Base-by-base conservation (phyloP, 2,329 filamentous ascomycete species). In the Coniochaeta ligniaria region DNA sequence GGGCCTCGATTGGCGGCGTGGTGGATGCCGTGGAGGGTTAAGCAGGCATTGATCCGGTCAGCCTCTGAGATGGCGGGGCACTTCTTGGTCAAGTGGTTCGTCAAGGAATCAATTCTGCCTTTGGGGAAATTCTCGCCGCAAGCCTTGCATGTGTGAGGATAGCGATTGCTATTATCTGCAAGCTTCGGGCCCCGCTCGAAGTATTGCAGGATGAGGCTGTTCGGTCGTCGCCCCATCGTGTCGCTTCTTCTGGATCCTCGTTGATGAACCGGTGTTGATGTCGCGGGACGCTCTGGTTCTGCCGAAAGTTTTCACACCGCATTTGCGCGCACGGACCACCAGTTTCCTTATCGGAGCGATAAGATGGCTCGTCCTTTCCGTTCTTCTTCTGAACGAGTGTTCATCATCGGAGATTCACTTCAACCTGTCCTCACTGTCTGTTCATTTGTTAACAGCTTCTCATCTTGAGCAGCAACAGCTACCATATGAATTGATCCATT, bases 61-160 rank as follows among this genome's bases (percentile, higher is more conserved):
- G 84, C 81, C 63, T 89, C 80, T 64, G 87, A 85, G 59, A 96
- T 87, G 59, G 88, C 89, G 45, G 90, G 90, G 72, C 93, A 97
- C 79, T 90, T 92, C 73, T 93, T 95, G 59, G 91, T 88, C 60
- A 96, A 82, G 71, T 97, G 93, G 63, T 83, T 87, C 50, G 86
- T 89, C 63, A 97, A 76, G 68, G 86, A 91, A 70, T 97, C 93
- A 69, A 91, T 89, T 63, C 93, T 86, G 63, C 93, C 93, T 72
- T 96, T 96, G 64, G 91, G 90, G 64, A 96, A 96, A 73, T 90
- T 89, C 75, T 95, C 90, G 66, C 91, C 91, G 73, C 92, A 96
- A 66, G 87, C 83, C 74, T 90, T 94, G 83, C 92, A 96, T 14
- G 90, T 95, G 71, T 96, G 91, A 68, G 91, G 88, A 71, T 97